These are phyloP conservation scores for Helotiales sp. DNA, from an alignment of 2,329 filamentous ascomycete genomes.

Conservation along the genomic window DNA sequence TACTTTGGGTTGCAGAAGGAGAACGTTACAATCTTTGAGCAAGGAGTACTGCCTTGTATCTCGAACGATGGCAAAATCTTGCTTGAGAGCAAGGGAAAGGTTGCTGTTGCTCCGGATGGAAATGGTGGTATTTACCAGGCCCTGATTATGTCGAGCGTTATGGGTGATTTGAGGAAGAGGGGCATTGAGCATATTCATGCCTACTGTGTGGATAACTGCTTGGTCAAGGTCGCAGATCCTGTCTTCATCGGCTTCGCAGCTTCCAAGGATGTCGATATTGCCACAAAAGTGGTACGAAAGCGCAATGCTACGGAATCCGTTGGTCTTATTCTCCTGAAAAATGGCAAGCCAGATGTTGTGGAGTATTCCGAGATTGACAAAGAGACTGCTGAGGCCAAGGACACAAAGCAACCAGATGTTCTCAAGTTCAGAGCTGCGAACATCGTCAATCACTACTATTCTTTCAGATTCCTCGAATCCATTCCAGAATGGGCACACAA, in stretches of 20 bases:
- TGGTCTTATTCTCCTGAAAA: conserved; percentile 90
- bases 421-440: conserved; percentile 97
- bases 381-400: conserved; percentile 84
- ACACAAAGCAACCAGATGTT: conserved; percentile 75
- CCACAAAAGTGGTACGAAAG: conserved; percentile 99
- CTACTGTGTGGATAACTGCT: conserved; percentile 98
- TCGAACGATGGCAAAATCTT: conserved; percentile 98
- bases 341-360: conserved; percentile 94
- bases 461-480: conserved; percentile 84
- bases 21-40: conserved; percentile 93
- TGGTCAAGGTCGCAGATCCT: conserved; percentile 98
- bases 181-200: conserved; percentile 94
- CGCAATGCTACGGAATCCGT: conserved; percentile 95
- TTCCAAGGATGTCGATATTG: conserved; percentile 86
- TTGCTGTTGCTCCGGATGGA: conserved; percentile 93
- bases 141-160: conserved; percentile 74
- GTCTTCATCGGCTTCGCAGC: conserved; percentile 94
- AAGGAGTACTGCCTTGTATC: conserved; percentile 94
- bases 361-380: conserved; percentile 97
- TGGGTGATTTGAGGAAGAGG: conserved; percentile 84
- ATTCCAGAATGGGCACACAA: conserved; percentile 84
- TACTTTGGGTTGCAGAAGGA: conserved; percentile 87
- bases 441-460: conserved; percentile 99
- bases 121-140: conserved; percentile 97
- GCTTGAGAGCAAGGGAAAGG: conserved; percentile 83